phyloP scores from a whole-genome alignment of 2,329 filamentous ascomycete genomes.

The Colletotrichum neosansevieriae region DNA sequence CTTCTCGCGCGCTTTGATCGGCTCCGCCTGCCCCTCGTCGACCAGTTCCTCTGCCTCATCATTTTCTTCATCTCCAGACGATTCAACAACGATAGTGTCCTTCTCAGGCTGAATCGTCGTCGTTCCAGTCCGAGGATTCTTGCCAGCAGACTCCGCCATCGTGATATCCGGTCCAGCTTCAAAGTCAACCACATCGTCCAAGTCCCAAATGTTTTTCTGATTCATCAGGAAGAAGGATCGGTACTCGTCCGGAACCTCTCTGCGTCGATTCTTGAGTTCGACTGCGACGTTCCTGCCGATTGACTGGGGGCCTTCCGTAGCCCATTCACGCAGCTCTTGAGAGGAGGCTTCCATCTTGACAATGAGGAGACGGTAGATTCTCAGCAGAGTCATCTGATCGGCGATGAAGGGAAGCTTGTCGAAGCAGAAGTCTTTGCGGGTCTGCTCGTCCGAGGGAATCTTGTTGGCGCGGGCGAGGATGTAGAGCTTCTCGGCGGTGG shows the following conservation, averaged over 20 bases:
- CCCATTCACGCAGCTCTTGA: constrained; percentile 1
- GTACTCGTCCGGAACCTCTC: not conserved
- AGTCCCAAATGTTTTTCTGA: not conserved
- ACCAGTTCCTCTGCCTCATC: no score
- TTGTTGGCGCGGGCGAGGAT: not conserved
- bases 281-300: not conserved
- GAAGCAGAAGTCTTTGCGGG: constrained; percentile 4
- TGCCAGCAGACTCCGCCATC: not conserved
- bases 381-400: constrained; percentile 14
- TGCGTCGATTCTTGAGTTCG: not conserved
- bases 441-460: not conserved
- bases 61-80: no score
- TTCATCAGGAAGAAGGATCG: not conserved
- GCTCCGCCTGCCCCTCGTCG: no score
- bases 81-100: no score
- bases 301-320: not conserved
- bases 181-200: not conserved
- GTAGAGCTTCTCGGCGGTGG: not conserved
- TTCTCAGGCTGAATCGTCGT: not conserved
- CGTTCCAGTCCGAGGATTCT: not conserved
- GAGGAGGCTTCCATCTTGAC: not conserved
- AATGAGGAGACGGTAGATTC: constrained; percentile 19
- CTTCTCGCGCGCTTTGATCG: no score
- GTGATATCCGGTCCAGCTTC: not conserved
- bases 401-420: not conserved